phyloP scores from a whole-genome alignment of 805 yeast species.

The Limtongozyma cylindracea region DNA sequence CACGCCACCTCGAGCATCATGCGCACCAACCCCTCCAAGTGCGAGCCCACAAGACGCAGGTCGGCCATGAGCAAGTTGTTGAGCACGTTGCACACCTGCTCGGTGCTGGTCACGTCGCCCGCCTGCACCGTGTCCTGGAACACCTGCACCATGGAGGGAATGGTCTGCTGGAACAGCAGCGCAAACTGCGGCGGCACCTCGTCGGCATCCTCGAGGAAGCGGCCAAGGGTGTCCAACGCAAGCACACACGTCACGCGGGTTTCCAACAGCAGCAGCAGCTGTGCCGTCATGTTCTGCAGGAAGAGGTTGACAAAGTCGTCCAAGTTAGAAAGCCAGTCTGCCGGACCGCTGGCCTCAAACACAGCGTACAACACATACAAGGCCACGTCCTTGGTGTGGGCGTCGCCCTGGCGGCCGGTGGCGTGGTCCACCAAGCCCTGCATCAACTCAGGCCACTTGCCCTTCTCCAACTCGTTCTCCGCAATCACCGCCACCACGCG shows the following conservation, averaged over 20 bases:
- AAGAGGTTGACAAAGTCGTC: constrained; percentile 52
- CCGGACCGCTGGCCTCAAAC: no score
- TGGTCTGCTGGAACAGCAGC: constrained; percentile 29
- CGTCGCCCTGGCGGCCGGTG: constrained; percentile 16
- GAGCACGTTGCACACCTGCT: constrained; percentile 61
- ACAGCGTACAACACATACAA: constrained; percentile 47
- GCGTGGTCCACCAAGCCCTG: constrained; percentile 43
- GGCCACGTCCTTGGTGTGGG: constrained; percentile 66
- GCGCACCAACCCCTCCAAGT: constrained; percentile 39
- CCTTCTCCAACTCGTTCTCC: constrained; percentile 35
- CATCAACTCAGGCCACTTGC: constrained; percentile 55
- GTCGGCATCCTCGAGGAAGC: constrained; percentile 35
- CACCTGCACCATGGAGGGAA: constrained; percentile 66
- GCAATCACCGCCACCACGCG: constrained; percentile 79
- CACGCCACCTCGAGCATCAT: constrained; percentile 56
- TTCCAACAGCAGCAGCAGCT: constrained; percentile 33
- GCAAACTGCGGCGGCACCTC: constrained; percentile 17
- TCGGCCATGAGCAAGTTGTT: constrained; percentile 60
- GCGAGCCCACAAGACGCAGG: constrained; percentile 53
- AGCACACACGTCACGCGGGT: constrained; percentile 66
- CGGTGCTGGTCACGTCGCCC: constrained; percentile 50
- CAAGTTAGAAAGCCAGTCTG: constrained; percentile 57
- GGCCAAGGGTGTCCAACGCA: constrained; percentile 51
- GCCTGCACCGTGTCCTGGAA: constrained; percentile 46
- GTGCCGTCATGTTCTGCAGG: constrained; percentile 36